Evolutionary conservation across 768 basidiomycete species (phyloP).

Genomic region (Leccinum broughii): DNA sequence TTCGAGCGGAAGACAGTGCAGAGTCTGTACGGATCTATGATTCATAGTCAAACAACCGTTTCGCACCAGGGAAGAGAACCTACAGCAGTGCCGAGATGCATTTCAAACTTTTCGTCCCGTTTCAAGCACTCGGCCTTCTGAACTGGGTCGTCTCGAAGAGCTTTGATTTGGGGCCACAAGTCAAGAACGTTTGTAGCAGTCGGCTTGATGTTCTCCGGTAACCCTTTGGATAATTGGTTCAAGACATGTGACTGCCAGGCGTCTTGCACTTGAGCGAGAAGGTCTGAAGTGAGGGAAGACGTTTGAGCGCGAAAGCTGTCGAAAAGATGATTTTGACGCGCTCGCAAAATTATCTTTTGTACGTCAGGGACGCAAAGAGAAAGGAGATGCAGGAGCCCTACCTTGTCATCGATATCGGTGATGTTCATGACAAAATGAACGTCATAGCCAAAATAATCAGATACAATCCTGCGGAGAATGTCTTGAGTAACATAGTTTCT

Average conservation of each 20-base stretch:
- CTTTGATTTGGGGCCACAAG: conserved; percentile 56
- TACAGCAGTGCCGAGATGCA: conserved; percentile 83
- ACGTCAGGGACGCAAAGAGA: conserved; percentile 5
- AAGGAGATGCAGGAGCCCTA: conserved; percentile 32
- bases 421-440: conserved; percentile 99
- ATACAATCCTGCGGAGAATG: conserved; percentile 64
- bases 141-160: conserved; percentile 48
- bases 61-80: conserved; percentile 28
- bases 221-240: conserved; percentile 62
- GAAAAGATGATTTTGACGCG: conserved; percentile 76
- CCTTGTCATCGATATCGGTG: conserved; percentile 99
- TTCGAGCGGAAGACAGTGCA: conserved; percentile 55
- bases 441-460: conserved; percentile 96
- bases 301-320: conserved; percentile 61
- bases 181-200: conserved; percentile 48
- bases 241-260: conserved; percentile 70
- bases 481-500: conserved; percentile 73
- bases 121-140: conserved; percentile 74
- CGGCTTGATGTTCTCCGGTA: conserved; percentile 52
- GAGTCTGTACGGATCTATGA: conserved; percentile 48
- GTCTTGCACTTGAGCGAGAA: conserved; percentile 55
- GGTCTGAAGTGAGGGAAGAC: conserved; percentile 50
- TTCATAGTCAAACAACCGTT: conserved; percentile 17
- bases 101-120: conserved; percentile 89
- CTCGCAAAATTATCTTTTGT: conserved; percentile 87